Percentiles rank a stretch among this genome's conserved stretches.
Evolutionary conservation across 345 rosid species (phyloP).

Genomic region (Rhodamnia argentea): DNA sequence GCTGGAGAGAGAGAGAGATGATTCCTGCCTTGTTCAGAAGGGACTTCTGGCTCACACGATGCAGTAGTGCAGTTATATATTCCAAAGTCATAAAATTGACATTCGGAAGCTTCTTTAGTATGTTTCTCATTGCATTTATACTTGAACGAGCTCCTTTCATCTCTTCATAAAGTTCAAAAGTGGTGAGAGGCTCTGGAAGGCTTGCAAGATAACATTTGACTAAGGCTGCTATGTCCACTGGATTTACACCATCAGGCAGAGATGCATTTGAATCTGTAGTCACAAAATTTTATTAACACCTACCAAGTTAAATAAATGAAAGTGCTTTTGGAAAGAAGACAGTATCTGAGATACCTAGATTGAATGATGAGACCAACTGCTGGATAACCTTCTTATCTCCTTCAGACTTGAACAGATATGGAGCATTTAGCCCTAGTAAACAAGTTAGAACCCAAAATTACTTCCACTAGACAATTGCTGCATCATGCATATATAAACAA

Average conservation of each 20-base stretch:
- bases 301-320: not conserved
- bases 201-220: slow-evolving; percentile 82
- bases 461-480: not conserved
- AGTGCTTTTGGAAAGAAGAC: not conserved
- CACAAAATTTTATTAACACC: not conserved
- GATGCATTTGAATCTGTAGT: slow-evolving; percentile 55
- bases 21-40: slow-evolving; percentile 63
- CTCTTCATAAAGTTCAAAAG: slow-evolving; percentile 70
- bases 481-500: not conserved
- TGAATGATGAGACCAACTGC: slow-evolving; percentile 68
- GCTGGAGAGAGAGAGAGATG: not conserved
- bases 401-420: slow-evolving; percentile 62
- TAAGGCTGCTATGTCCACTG: slow-evolving; percentile 67
- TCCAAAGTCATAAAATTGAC: slow-evolving; percentile 87
- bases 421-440: slow-evolving; percentile 57
- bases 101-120: slow-evolving; percentile 70
- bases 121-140: slow-evolving; percentile 47
- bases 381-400: slow-evolving; percentile 66
- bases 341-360: slow-evolving; percentile 46
- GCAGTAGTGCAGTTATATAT: slow-evolving; percentile 68
- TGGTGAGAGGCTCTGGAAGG: slow-evolving; percentile 81
- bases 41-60: slow-evolving; percentile 77
- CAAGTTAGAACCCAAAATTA: not conserved
- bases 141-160: slow-evolving; percentile 74
- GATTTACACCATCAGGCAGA: slow-evolving; percentile 67